Conservation (phyloP, 495 filamentous ascomycete species). For the Cryomyces antarcticus region DNA sequence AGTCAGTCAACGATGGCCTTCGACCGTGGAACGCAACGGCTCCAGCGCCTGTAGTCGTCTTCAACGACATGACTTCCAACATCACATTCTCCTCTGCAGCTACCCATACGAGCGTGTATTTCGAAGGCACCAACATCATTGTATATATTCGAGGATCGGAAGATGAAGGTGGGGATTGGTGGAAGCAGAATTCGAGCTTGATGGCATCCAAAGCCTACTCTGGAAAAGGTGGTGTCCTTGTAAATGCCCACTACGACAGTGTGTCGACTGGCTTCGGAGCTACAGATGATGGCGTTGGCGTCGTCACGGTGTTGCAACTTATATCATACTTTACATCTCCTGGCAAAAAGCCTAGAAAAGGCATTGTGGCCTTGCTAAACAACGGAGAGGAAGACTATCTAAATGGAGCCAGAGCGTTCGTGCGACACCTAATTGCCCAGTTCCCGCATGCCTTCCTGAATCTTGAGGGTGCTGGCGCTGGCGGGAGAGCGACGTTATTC, state of each 20-base stretch:
- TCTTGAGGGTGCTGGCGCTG: slow-evolving; percentile 85
- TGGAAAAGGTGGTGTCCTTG: slow-evolving; percentile 57
- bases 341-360: slow-evolving; percentile 55
- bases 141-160: slow-evolving; percentile 72
- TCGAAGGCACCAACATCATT: slow-evolving; percentile 82
- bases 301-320: slow-evolving; percentile 70
- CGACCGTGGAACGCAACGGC: background rate
- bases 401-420: slow-evolving; percentile 74
- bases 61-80: slow-evolving; percentile 68
- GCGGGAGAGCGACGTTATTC: slow-evolving; percentile 73
- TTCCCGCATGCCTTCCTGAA: slow-evolving; percentile 78
- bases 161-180: slow-evolving; percentile 47
- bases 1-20: slow-evolving; percentile 1
- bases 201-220: slow-evolving; percentile 24
- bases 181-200: slow-evolving; percentile 21
- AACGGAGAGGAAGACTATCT: slow-evolving; percentile 92
- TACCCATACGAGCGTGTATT: slow-evolving; percentile 42
- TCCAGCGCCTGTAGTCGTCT: slow-evolving; percentile 34
- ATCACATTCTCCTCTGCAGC: slow-evolving; percentile 30
- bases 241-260: slow-evolving; percentile 93
- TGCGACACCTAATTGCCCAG: slow-evolving; percentile 54
- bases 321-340: slow-evolving; percentile 67
- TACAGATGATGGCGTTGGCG: slow-evolving; percentile 84
- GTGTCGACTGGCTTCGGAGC: slow-evolving; percentile 82
- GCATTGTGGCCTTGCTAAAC: slow-evolving; percentile 73